Evolutionary conservation across 1,139 yeast species (phyloP).

Genomic region (Petasospora fabianii): DNA sequence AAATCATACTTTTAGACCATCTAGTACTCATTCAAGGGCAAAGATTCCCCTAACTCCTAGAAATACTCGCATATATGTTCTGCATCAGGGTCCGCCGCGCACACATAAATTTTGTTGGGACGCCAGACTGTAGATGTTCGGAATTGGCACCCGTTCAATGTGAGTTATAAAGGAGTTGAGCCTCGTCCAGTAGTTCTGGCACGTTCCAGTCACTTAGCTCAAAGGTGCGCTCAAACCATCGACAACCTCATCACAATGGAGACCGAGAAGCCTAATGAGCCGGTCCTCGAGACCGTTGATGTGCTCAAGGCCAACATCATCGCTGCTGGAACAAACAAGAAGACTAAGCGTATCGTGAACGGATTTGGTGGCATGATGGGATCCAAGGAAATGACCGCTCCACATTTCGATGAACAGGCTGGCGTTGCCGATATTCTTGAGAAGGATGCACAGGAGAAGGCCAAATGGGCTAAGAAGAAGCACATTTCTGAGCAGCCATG

Average conservation of each 20-base stretch:
- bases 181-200: no score
- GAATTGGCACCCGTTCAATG: no score
- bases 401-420: slow-evolving; percentile 61
- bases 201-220: not conserved
- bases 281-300: slow-evolving; percentile 53
- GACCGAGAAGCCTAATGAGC: not conserved
- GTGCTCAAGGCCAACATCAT: slow-evolving; percentile 75
- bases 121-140: no score
- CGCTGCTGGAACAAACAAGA: slow-evolving; percentile 85
- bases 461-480: slow-evolving; percentile 41
- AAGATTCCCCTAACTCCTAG: no score
- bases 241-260: not conserved
- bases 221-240: no score
- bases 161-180: no score
- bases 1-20: no score
- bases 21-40: no score
- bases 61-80: no score
- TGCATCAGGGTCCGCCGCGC: no score
- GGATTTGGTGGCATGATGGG: slow-evolving; percentile 82
- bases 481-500: slow-evolving; percentile 93
- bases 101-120: no score
- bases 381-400: slow-evolving; percentile 63
- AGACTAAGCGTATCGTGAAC: slow-evolving; percentile 65
- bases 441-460: slow-evolving; percentile 52
- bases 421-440: slow-evolving; percentile 46